These are phyloP conservation scores for Ciborinia camelliae DNA, from an alignment of 2,329 filamentous ascomycete species.

Conservation along the genomic window DNA sequence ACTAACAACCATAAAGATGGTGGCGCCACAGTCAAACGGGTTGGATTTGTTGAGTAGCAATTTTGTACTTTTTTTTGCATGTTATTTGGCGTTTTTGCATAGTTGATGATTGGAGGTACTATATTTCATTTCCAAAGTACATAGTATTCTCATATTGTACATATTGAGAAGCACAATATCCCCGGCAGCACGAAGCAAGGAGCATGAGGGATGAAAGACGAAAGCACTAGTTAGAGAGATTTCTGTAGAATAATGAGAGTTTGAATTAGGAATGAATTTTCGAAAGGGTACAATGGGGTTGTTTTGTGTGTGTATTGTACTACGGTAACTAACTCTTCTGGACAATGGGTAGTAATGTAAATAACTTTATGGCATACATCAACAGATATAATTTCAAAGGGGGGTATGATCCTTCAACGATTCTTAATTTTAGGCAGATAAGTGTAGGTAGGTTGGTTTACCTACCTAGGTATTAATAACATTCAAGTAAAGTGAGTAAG, in stretches of 20 bases:
- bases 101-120: background rate
- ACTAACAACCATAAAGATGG: background rate
- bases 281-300: background rate
- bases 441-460: too few species aligned
- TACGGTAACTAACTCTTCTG: too few species aligned
- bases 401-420: too few species aligned
- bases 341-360: too few species aligned
- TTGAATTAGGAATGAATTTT: too few species aligned
- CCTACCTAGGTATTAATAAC: too few species aligned
- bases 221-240: background rate
- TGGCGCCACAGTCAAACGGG: conserved; percentile 30
- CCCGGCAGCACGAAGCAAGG: background rate
- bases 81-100: background rate
- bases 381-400: too few species aligned
- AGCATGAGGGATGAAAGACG: background rate
- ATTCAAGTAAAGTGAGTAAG: too few species aligned
- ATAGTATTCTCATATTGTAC: background rate
- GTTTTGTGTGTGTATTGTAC: background rate
- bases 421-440: too few species aligned
- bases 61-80: background rate
- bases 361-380: too few species aligned
- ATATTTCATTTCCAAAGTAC: background rate
- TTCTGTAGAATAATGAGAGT: background rate
- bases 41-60: conserved; percentile 29
- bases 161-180: conserved; percentile 9